phyloP scores from a whole-genome alignment of 495 filamentous ascomycete species.

The Podospora comata region DNA sequence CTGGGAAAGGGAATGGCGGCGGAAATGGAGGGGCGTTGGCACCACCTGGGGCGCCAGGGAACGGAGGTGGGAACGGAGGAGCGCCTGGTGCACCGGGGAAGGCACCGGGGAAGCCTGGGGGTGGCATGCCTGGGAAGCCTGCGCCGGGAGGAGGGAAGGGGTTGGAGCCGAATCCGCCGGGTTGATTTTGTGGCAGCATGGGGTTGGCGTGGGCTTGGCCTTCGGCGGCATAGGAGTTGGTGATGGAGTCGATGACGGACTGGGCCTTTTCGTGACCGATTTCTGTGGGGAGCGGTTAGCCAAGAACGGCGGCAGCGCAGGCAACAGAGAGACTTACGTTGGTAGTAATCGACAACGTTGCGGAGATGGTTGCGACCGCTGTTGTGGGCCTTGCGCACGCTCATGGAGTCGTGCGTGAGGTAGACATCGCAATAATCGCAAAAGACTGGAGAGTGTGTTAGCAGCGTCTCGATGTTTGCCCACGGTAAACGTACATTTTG shows the following conservation, averaged over 20 bases:
- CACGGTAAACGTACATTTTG: constrained; percentile 38
- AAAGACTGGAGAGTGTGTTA: constrained; percentile 39
- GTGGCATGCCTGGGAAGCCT: constrained; percentile 39
- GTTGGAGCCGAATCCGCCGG: constrained; percentile 49
- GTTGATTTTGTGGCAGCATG: constrained; percentile 61
- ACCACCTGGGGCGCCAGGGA: not conserved
- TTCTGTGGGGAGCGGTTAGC: constrained; percentile 49
- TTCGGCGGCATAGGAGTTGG: constrained; percentile 87
- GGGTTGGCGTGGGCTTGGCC: constrained; percentile 83
- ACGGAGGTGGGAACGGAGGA: constrained; percentile 35
- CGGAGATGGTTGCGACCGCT: constrained; percentile 91
- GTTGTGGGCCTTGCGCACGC: constrained; percentile 97
- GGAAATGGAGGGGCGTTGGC: constrained; percentile 14
- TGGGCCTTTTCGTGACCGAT: constrained; percentile 99
- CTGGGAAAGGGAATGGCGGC: constrained; percentile 16
- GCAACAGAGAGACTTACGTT: constrained; percentile 57
- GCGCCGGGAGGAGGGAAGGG: constrained; percentile 43
- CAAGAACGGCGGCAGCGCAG: constrained; percentile 10
- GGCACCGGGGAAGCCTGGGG: constrained; percentile 41
- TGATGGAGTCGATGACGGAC: constrained; percentile 96
- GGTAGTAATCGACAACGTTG: constrained; percentile 98
- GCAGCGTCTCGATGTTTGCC: constrained; percentile 16
- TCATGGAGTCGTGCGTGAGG: constrained; percentile 99
- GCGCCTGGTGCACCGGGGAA: constrained; percentile 20
- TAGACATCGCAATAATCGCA: constrained; percentile 99